Conservation (phyloP, 1,284 basidiomycete species). For the Hypsizygus ulmarius region DNA sequence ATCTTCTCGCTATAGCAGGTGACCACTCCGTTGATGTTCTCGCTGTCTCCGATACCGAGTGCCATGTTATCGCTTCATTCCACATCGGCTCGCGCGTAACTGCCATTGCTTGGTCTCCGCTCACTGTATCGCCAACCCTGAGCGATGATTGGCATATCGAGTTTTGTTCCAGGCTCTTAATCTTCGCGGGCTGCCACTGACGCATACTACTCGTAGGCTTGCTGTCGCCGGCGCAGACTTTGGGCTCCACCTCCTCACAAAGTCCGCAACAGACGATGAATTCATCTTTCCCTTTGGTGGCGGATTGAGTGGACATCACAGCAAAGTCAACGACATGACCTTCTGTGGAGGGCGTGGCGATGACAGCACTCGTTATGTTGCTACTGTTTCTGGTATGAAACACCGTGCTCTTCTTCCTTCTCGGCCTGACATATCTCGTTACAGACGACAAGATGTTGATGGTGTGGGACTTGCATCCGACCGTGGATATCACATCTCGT, state of each 20-base stretch:
- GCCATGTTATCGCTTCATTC: conserved; percentile 61
- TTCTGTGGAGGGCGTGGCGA: conserved; percentile 70
- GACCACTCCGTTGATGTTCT: conserved; percentile 70
- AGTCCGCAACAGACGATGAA: conserved; percentile 47
- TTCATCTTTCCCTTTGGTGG: conserved; percentile 69
- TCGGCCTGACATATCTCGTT: conserved; percentile 1
- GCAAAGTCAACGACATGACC: conserved; percentile 68
- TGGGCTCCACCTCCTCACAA: conserved; percentile 65
- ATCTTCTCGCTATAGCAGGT: conserved; percentile 69
- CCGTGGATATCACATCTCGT: conserved; percentile 38
- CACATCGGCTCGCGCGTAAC: conserved; percentile 70
- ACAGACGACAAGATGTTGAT: conserved; percentile 78
- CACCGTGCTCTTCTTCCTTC: neutral
- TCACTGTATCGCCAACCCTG: conserved; percentile 59
- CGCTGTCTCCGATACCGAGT: conserved; percentile 47
- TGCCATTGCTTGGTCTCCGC: conserved; percentile 75
- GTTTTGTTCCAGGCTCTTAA: conserved; percentile 34
- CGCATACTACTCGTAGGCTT: conserved; percentile 42
- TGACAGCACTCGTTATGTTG: conserved; percentile 68
- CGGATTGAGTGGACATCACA: conserved; percentile 73
- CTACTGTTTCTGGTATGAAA: conserved; percentile 68
- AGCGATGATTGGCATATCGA: conserved; percentile 69
- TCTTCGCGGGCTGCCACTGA: conserved; percentile 7
- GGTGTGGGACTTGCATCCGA: conserved; percentile 76
- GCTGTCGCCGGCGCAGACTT: conserved; percentile 65